phyloP scores from a whole-genome alignment of 192 early-diverging fungal genomes.

The Coemansia sp. region DNA sequence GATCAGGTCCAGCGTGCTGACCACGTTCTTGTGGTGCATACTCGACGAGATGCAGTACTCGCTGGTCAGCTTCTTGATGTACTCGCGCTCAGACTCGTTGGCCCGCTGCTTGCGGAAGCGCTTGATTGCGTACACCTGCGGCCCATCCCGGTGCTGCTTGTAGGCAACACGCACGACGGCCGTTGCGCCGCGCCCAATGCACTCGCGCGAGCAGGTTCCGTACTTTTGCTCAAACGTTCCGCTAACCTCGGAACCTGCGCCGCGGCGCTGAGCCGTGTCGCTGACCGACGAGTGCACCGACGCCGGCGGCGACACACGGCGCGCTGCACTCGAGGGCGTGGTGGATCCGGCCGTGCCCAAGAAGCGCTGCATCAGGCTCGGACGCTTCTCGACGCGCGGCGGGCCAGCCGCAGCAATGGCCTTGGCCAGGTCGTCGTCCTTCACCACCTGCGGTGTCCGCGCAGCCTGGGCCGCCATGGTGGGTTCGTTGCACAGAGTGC shows the following conservation, averaged over 20 bases:
- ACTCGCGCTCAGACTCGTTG: slow-evolving; percentile 86
- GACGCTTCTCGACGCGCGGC: slow-evolving; percentile 40
- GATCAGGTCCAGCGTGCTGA: slow-evolving; percentile 92
- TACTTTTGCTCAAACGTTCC: slow-evolving; percentile 66
- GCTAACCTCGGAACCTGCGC: slow-evolving; percentile 19
- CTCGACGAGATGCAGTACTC: slow-evolving; percentile 95
- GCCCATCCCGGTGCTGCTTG: slow-evolving; percentile 59
- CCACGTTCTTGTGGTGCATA: slow-evolving; percentile 84
- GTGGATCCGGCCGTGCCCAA: slow-evolving; percentile 21
- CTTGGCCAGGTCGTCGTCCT: slow-evolving; percentile 24
- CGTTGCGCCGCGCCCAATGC: slow-evolving; percentile 84
- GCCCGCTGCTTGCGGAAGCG: slow-evolving; percentile 84
- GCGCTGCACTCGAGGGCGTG: slow-evolving; percentile 4
- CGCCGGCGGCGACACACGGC: slow-evolving; percentile 19
- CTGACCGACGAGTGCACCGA: slow-evolving; percentile 32
- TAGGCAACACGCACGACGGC: slow-evolving; percentile 85
- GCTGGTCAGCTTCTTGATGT: slow-evolving; percentile 88
- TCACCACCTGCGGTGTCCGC: slow-evolving; percentile 9
- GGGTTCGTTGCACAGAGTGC: slow-evolving; percentile 41
- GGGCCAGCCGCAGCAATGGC: slow-evolving; percentile 26
- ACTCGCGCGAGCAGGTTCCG: slow-evolving; percentile 65
- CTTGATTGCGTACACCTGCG: slow-evolving; percentile 81
- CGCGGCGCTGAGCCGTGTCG: slow-evolving; percentile 13
- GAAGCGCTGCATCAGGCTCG: slow-evolving; percentile 48
- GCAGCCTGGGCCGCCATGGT: slow-evolving; percentile 7